These are phyloP conservation scores for Thymus mandschuricus DNA, from an alignment of 257 asterid species.

Conservation along the genomic window DNA sequence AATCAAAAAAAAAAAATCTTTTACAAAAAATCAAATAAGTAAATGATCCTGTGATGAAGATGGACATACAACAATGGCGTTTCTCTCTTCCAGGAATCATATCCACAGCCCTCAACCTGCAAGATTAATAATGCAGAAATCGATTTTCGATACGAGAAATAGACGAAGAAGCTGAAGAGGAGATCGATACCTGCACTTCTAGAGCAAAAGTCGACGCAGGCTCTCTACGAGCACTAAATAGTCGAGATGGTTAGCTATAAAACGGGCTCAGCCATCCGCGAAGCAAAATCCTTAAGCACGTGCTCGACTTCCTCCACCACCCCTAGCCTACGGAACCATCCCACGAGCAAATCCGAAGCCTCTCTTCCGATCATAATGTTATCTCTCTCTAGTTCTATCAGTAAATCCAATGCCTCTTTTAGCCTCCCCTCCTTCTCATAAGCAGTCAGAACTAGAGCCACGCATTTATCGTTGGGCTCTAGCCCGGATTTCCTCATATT, in stretches of 20 bases:
- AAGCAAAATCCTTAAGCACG: slow-evolving; percentile 59
- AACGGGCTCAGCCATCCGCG: not conserved
- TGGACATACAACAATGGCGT: not conserved
- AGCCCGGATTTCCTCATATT: slow-evolving; percentile 67
- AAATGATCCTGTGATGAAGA: not conserved
- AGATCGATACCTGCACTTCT: not conserved
- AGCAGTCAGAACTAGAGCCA: slow-evolving; percentile 58
- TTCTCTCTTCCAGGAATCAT: not conserved
- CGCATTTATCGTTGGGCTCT: slow-evolving; percentile 80
- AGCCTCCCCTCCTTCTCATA: slow-evolving; percentile 68
- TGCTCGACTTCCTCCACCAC: slow-evolving; percentile 74
- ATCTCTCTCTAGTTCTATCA: slow-evolving; percentile 63
- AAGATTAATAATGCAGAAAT: not conserved
- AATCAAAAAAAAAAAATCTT: too few species aligned
- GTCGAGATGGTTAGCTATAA: not conserved
- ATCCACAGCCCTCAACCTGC: not conserved
- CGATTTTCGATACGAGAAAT: not conserved
- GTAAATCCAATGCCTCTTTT: slow-evolving; percentile 63
- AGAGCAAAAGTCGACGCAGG: not conserved
- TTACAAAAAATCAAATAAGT: too few species aligned
- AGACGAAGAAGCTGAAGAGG: not conserved
- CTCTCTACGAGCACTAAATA: not conserved
- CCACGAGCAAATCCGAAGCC: slow-evolving; percentile 61
- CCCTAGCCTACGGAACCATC: slow-evolving; percentile 76
- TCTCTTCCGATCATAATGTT: slow-evolving; percentile 62